phyloP scores from a whole-genome alignment of 2,329 filamentous ascomycete species.

The Neurospora sp. region DNA sequence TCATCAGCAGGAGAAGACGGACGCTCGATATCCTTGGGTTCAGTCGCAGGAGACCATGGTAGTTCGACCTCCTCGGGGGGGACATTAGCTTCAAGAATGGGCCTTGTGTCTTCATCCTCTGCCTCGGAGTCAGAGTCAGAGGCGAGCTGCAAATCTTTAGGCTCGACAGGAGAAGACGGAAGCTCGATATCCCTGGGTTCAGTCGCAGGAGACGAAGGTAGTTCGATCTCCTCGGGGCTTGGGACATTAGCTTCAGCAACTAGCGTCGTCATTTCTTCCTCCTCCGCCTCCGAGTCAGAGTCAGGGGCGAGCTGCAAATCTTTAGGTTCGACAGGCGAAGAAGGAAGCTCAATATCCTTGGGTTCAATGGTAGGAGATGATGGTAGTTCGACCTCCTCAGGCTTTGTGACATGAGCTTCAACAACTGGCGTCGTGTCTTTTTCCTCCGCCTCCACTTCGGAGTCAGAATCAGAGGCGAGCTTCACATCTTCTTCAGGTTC shows the following conservation, averaged over 20 bases:
- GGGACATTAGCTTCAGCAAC: neutral
- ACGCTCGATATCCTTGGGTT: neutral
- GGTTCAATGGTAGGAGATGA: neutral
- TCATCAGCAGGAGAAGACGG: neutral
- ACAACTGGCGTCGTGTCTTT: neutral
- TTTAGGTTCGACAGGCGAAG: neutral
- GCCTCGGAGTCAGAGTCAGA: neutral
- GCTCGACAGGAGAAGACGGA: neutral
- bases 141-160: neutral
- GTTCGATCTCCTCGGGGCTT: neutral
- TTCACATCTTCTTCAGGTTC: neutral
- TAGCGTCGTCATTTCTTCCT: neutral
- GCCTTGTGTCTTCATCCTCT: neutral
- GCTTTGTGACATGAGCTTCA: neutral
- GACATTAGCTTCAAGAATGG: neutral
- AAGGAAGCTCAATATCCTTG: neutral
- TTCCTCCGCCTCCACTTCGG: neutral
- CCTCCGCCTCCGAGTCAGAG: neutral
- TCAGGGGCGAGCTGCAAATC: neutral
- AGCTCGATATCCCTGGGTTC: neutral
- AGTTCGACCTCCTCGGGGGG: neutral
- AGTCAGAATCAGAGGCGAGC: neutral
- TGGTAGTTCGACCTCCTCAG: neutral
- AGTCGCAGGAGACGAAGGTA: neutral
- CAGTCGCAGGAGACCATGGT: neutral